These are phyloP conservation scores for Nemania sp. DNA, from an alignment of 2,329 filamentous ascomycete species.

Conservation along the genomic window DNA sequence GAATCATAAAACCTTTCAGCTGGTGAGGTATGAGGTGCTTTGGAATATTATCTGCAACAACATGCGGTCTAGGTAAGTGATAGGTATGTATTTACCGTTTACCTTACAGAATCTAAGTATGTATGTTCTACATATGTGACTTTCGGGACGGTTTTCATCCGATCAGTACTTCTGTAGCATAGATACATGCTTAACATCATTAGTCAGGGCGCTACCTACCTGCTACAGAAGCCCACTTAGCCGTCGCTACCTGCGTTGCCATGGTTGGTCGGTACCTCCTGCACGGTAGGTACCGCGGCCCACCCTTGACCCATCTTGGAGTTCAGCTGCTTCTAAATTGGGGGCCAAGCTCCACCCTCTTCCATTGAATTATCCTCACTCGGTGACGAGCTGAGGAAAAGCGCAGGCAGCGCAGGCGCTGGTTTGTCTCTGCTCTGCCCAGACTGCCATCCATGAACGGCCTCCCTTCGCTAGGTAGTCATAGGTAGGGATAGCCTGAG, in stretches of 20 bases:
- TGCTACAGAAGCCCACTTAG: neutral
- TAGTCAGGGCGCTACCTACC: neutral
- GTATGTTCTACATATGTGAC: neutral
- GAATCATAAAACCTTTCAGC: neutral
- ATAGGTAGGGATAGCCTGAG: slow-evolving; percentile 8
- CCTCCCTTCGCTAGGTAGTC: slow-evolving; percentile 6
- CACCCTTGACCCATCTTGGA: slow-evolving; percentile 10
- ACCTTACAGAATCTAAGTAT: too few species aligned
- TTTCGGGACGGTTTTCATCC: too few species aligned
- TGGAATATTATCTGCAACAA: neutral
- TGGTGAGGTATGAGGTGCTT: neutral
- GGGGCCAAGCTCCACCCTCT: slow-evolving; percentile 22
- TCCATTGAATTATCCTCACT: slow-evolving; percentile 4
- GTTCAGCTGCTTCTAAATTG: slow-evolving; percentile 32
- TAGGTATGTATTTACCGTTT: neutral
- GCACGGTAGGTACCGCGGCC: neutral
- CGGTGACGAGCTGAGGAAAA: slow-evolving; percentile 29
- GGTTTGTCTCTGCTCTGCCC: neutral
- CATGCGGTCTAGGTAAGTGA: neutral
- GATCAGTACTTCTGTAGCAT: too few species aligned
- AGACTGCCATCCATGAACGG: slow-evolving; percentile 1
- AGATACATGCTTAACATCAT: too few species aligned
- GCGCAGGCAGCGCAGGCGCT: neutral
- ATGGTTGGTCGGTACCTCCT: neutral
- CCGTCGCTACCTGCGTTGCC: too few species aligned